phyloP scores from a whole-genome alignment of 1,284 basidiomycete genomes.

The Gomphus sp. region DNA sequence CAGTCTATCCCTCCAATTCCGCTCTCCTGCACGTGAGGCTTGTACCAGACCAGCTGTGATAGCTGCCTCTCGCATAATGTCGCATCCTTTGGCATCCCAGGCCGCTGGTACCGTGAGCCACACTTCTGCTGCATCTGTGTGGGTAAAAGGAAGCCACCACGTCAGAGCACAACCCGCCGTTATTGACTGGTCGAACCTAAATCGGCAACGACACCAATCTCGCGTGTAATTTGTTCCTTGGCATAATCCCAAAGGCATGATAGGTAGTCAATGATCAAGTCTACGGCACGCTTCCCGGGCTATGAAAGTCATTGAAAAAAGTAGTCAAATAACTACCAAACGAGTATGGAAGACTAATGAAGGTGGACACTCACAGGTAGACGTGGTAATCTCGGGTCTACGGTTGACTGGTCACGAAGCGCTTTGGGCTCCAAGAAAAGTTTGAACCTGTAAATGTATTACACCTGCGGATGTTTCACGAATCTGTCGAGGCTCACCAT shows the following conservation, averaged over 20 bases:
- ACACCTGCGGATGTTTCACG: neutral
- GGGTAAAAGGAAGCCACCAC: conserved; percentile 9
- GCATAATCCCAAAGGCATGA: conserved; percentile 76
- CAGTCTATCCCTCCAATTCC: conserved; percentile 65
- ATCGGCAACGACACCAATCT: conserved; percentile 75
- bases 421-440: conserved; percentile 71
- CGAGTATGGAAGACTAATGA: neutral
- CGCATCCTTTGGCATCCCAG: conserved; percentile 75
- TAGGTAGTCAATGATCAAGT: conserved; percentile 73
- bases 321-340: neutral
- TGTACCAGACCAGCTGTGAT: conserved; percentile 70
- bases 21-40: conserved; percentile 59
- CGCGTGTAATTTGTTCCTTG: conserved; percentile 72
- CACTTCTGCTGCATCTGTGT: conserved; percentile 63
- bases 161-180: conserved; percentile 8
- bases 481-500: conserved; percentile 31
- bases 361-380: conserved; percentile 41
- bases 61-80: conserved; percentile 74
- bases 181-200: conserved; percentile 41
- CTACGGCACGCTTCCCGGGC: conserved; percentile 63
- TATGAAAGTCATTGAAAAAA: conserved; percentile 19
- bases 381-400: conserved; percentile 70
- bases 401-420: conserved; percentile 52
- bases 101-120: conserved; percentile 78
- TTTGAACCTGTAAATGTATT: conserved; percentile 48